These are phyloP conservation scores for Starmera quercuum DNA, from an alignment of 805 yeast genomes.

Conservation along the genomic window DNA sequence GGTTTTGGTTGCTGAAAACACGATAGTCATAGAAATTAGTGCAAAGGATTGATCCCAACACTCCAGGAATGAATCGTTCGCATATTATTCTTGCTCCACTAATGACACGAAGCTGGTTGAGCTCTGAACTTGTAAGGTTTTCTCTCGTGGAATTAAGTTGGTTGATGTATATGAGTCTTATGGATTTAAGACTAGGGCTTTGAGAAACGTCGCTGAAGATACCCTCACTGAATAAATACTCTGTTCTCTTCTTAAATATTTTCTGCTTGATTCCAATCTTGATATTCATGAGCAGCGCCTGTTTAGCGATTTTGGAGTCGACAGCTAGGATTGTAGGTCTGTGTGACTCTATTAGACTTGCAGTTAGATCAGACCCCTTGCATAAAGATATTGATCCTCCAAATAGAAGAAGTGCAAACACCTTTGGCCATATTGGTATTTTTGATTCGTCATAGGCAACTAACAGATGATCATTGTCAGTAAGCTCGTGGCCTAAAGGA, in stretches of 20 bases:
- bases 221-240: constrained; percentile 14
- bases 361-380: constrained; percentile 7
- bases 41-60: constrained; percentile 50
- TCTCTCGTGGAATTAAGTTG: constrained; percentile 4
- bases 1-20: constrained; percentile 26
- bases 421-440: constrained; percentile 37
- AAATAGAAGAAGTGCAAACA: constrained; percentile 24
- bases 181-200: constrained; percentile 26
- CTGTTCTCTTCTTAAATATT: constrained; percentile 13
- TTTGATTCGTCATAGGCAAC: constrained; percentile 19
- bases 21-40: constrained; percentile 62
- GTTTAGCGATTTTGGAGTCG: constrained; percentile 2
- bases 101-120: constrained; percentile 36
- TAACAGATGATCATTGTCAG: constrained; percentile 21
- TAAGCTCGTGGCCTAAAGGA: constrained; percentile 29
- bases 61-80: constrained; percentile 38
- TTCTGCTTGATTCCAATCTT: constrained; percentile 1
- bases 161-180: constrained; percentile 17
- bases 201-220: constrained; percentile 9
- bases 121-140: constrained; percentile 14
- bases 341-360: constrained; percentile 2
- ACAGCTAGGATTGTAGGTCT: constrained; percentile 10
- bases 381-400: constrained; percentile 23
- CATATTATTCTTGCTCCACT: constrained; percentile 43
- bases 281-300: constrained; percentile 5